Evolutionary conservation across 2,329 filamentous ascomycete species (phyloP).

Genomic region (Tolypocladium paradoxum): DNA sequence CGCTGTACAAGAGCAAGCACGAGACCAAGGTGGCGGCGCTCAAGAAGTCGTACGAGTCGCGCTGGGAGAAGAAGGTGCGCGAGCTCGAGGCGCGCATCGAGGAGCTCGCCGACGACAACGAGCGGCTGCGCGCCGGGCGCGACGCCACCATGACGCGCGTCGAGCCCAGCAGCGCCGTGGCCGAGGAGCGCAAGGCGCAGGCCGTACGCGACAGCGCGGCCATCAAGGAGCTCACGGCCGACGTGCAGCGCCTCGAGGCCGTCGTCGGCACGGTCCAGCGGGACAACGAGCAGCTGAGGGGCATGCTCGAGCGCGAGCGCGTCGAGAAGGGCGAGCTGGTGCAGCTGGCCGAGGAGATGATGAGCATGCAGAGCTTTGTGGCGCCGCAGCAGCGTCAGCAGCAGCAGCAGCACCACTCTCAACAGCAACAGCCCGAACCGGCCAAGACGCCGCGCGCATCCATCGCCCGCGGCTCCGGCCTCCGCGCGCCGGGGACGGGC

Average conservation of each 20-base stretch:
- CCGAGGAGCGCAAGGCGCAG: constrained; percentile 41
- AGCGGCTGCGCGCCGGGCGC: constrained; percentile 55
- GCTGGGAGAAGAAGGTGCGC: constrained; percentile 79
- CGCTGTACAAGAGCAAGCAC: constrained; percentile 93
- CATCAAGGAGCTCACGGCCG: constrained; percentile 59
- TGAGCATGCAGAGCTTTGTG: constrained; percentile 50
- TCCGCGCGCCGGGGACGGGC: constrained; percentile 48
- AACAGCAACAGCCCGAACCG: constrained; percentile 8
- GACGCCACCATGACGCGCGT: constrained; percentile 55
- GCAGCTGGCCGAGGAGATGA: constrained; percentile 73
- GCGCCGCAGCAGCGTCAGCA: constrained; percentile 8
- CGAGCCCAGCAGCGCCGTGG: constrained; percentile 29
- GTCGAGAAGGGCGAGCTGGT: constrained; percentile 80
- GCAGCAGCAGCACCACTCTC: constrained; percentile 4
- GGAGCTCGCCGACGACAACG: constrained; percentile 62
- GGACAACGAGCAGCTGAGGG: constrained; percentile 56
- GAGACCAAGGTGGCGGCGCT: constrained; percentile 90
- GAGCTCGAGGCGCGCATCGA: constrained; percentile 66
- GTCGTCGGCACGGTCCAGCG: constrained; percentile 59
- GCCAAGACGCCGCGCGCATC: constrained; percentile 33
- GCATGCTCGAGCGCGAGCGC: constrained; percentile 61
- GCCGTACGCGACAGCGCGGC: constrained; percentile 57
- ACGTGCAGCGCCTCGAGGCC: constrained; percentile 63
- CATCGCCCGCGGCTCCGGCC: constrained; percentile 42
- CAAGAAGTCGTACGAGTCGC: constrained; percentile 72